A percentile compares a stretch with the other conserved stretches of the same genome.
These are phyloP conservation scores for Hypholoma fasciculare DNA, from an alignment of 768 basidiomycete genomes.

Conservation along the genomic window DNA sequence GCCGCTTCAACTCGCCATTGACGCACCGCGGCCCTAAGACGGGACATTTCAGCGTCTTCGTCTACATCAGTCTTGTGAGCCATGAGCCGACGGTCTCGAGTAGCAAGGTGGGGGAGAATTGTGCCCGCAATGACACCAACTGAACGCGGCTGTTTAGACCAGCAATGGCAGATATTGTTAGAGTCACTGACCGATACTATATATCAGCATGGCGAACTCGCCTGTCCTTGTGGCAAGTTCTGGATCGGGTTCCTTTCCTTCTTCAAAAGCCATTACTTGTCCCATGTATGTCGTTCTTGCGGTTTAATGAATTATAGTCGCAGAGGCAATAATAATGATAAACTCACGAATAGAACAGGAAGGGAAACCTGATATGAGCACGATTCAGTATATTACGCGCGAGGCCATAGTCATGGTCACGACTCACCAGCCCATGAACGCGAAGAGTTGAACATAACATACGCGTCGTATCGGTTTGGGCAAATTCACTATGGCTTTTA, in stretches of 20 bases:
- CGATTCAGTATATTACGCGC: conserved; percentile 3
- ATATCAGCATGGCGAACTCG: conserved; percentile 86
- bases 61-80: conserved; percentile 70
- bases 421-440: conserved; percentile 93
- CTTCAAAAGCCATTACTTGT: conserved; percentile 88
- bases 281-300: conserved; percentile 89
- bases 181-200: conserved; percentile 71
- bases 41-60: conserved; percentile 71
- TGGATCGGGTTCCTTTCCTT: conserved; percentile 69
- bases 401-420: background rate
- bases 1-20: conserved; percentile 88
- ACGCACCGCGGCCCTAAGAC: conserved; percentile 69
- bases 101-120: conserved; percentile 77
- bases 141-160: conserved; percentile 26
- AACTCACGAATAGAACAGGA: conserved; percentile 82
- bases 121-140: conserved; percentile 86
- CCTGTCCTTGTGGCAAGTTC: conserved; percentile 86
- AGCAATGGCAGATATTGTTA: background rate
- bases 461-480: conserved; percentile 86
- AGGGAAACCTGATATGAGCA: conserved; percentile 72
- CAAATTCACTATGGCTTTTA: conserved; percentile 66
- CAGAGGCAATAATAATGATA: background rate
- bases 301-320: background rate
- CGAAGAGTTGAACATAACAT: conserved; percentile 91
- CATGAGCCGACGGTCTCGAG: conserved; percentile 79